Evolutionary conservation across 2,329 filamentous ascomycete species (phyloP), one percentile per base, ranked within the genome.

Genomic region (Fusarium denticulatum): DNA sequence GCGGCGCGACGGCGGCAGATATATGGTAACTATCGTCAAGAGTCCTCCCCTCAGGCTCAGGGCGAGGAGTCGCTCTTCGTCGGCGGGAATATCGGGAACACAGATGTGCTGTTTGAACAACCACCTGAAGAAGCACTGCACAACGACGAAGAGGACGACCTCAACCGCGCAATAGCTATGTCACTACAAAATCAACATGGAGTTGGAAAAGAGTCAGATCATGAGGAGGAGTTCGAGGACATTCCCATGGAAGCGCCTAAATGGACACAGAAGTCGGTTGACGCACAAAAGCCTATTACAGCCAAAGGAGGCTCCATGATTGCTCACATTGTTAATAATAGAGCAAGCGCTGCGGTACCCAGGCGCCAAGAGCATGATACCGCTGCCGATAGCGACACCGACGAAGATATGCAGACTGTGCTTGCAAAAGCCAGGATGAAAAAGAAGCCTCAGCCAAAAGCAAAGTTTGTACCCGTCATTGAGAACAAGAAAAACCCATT

Each of bases 91-190:
- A 74, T 81, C 9, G 80, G 77, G 12, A 75, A 73, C 14, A 46
- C 72, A 18, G 60, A 63, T 39, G 53, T 64, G 11, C 28, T 78
- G 5, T 65, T 73, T 2, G 68, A 79, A 45, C 76, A 50, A 75
- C 82, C 55, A 80, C 83, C 58, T 34, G 82, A 86, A 59, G 84
- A 88, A 28, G 20, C 13, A 4, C n/a, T 80, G 9, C 80, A 82
- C 45, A 76, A 79, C 3, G 83, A 85, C 22, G 83, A 86, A 62
- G 81, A 85, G 45, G 87, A 90, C 49, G 94, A 97, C 58, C 85
- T 98, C 11, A 90, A 90, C 67, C 88, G 88, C 69, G 95, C 96
- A 18, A 97, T 98, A 78, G 93, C 93, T 5, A 86, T 98, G 82
- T 98, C 96, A 10, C 83, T 98, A 42, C 88, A 92, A 74, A 91